Evolutionary conservation across 139 green algal species (phyloP), one percentile per base, ranked within the genome.

Genomic region (Tetraselmis chui): DNA sequence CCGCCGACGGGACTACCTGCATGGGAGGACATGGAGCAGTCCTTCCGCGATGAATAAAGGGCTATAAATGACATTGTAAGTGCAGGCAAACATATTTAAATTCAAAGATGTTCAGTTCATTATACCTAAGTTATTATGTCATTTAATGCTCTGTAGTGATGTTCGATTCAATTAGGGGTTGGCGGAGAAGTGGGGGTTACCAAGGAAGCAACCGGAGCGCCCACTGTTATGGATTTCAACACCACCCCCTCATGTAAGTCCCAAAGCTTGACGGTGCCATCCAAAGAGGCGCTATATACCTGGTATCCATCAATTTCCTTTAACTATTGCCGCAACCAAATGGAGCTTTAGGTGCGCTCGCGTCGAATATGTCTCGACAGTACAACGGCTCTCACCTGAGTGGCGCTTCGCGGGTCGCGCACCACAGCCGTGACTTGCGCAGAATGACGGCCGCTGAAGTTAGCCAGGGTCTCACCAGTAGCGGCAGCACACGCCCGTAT

Each of bases 251-350:
- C 77, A 0, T 27, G 25, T 28, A 85, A 85, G 79, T 91, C 83
- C 91, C 91, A 94, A 58, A 89, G 84, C 58, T 86, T 84, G 29
- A 94, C n/a, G 0, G 88, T 92, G 18, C 87, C 86, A 79, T 94
- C 91, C 32, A 87, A 28, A 1, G 84, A 90, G 23, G 79, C 85
- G 25, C 78, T 82, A 83, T 90, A 92, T 1, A 86, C 85, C 89
- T 92, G 80, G 59, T 59, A n/a, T n/a, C n/a, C n/a, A n/a, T n/a
- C n/a, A n/a, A n/a, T n/a, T n/a, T n/a, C n/a, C n/a, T n/a, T n/a
- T n/a, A n/a, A n/a, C n/a, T n/a, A n/a, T n/a, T n/a, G n/a, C n/a
- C n/a, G n/a, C n/a, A n/a, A n/a, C n/a, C n/a, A n/a, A n/a, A n/a
- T n/a, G n/a, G 45, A 67, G 45, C 11, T 67, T 67, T 5, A 67